phyloP scores from a whole-genome alignment of 1,284 basidiomycete genomes.

The Leccinum ambiguum region DNA sequence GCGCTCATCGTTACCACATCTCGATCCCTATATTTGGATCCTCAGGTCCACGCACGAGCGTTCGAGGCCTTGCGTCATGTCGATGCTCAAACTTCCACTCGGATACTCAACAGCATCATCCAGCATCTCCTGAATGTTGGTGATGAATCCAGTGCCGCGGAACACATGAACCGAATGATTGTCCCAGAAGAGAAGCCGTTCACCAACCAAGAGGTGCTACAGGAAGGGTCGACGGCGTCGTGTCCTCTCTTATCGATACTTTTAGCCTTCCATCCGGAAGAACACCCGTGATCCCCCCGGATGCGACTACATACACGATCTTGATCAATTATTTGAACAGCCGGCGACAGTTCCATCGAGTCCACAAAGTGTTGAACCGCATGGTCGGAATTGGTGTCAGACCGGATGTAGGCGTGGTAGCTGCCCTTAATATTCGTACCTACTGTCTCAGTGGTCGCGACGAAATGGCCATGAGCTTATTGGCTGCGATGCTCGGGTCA shows the following conservation, averaged over 20 bases:
- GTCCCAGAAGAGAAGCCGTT: conserved; percentile 25
- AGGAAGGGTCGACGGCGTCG: conserved; percentile 34
- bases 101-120: conserved; percentile 62
- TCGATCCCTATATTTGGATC: conserved; percentile 58
- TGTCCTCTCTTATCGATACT: conserved; percentile 13
- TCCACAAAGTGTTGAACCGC: conserved; percentile 45
- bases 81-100: conserved; percentile 41
- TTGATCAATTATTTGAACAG: conserved; percentile 59
- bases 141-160: conserved; percentile 47
- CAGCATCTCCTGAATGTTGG: conserved; percentile 56
- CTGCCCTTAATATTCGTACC: conserved; percentile 51
- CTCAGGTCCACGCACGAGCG: conserved; percentile 50
- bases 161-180: conserved; percentile 56
- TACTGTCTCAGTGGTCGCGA: conserved; percentile 49
- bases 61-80: conserved; percentile 46
- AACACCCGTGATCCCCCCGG: conserved; percentile 37
- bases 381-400: conserved; percentile 45
- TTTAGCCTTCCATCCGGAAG: conserved; percentile 9
- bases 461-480: conserved; percentile 47
- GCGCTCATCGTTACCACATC: conserved; percentile 58
- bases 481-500: conserved; percentile 44
- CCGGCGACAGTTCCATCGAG: conserved; percentile 43
- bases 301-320: conserved; percentile 62
- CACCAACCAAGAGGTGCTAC: conserved; percentile 34
- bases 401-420: conserved; percentile 47